These are phyloP conservation scores for Climacium dendroides DNA, from an alignment of 225 moss, liverwort and hornwort genomes.

Conservation along the genomic window DNA sequence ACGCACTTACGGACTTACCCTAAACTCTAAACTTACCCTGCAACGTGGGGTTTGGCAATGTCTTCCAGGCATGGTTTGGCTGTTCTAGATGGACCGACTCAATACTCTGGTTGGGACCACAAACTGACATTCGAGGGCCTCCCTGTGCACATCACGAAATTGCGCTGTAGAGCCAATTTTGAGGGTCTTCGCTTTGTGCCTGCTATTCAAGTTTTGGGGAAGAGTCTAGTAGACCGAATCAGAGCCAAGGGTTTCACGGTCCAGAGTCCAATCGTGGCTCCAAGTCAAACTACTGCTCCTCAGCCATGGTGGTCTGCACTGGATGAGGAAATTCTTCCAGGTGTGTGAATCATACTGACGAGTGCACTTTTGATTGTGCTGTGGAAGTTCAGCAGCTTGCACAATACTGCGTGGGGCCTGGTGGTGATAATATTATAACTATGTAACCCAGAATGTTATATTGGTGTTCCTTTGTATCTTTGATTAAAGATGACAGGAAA, in stretches of 20 bases:
- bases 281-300: neutral
- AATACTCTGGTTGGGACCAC: conserved; percentile 43
- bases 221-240: conserved; percentile 35
- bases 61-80: conserved; percentile 39
- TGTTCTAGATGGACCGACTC: conserved; percentile 36
- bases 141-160: conserved; percentile 35
- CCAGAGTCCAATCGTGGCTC: conserved; percentile 7
- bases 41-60: neutral
- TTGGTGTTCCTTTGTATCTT: neutral
- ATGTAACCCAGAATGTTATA: neutral
- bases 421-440: neutral
- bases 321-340: conserved; percentile 5
- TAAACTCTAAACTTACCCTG: neutral
- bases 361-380: neutral
- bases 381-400: neutral
- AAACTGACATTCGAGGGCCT: conserved; percentile 55
- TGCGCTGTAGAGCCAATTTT: conserved; percentile 52
- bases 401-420: neutral
- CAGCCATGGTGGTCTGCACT: conserved; percentile 41
- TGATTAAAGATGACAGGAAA: neutral
- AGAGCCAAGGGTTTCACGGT: conserved; percentile 24
- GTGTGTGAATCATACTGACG: neutral
- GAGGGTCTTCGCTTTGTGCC: conserved; percentile 45
- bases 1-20: neutral
- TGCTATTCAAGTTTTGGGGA: conserved; percentile 39